These are phyloP conservation scores for Chrysoporthe austroafricana DNA, from an alignment of 2,329 filamentous ascomycete species.

Conservation along the genomic window DNA sequence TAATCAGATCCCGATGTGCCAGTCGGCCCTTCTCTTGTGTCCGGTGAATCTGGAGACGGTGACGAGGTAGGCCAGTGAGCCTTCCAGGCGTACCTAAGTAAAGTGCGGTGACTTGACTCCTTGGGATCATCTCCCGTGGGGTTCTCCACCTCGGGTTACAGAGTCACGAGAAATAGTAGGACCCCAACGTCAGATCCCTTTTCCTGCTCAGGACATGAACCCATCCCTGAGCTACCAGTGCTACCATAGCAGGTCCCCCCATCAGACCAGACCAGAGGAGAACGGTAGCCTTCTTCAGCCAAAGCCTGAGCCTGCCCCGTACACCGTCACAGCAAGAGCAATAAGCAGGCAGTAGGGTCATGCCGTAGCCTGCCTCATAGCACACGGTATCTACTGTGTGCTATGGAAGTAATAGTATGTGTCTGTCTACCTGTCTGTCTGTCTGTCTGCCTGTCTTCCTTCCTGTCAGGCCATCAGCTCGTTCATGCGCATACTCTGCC, in stretches of 20 bases:
- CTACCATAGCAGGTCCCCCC: background rate
- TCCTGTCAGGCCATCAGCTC: background rate
- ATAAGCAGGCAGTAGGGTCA: too few relatives aligned
- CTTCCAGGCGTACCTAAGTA: background rate
- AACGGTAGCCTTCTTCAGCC: too few relatives aligned
- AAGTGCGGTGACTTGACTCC: background rate
- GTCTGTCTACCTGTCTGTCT: too few relatives aligned
- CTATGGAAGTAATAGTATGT: too few relatives aligned
- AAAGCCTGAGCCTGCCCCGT: background rate
- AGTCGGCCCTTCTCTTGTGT: constrained; percentile 3
- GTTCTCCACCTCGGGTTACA: background rate
- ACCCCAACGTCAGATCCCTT: background rate
- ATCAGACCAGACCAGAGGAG: background rate
- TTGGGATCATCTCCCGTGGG: background rate
- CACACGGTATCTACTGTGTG: too few relatives aligned
- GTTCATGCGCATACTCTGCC: background rate
- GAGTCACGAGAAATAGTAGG: background rate
- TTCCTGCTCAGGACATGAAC: background rate
- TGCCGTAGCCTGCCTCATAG: too few relatives aligned
- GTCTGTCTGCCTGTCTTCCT: background rate
- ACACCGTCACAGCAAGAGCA: background rate
- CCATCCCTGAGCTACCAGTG: background rate
- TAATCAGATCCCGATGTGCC: background rate
- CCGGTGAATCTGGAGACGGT: background rate
- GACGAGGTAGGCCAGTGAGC: background rate